Evolutionary conservation across 2,329 filamentous ascomycete genomes (phyloP).

Genomic region (Claviceps lovelessii): DNA sequence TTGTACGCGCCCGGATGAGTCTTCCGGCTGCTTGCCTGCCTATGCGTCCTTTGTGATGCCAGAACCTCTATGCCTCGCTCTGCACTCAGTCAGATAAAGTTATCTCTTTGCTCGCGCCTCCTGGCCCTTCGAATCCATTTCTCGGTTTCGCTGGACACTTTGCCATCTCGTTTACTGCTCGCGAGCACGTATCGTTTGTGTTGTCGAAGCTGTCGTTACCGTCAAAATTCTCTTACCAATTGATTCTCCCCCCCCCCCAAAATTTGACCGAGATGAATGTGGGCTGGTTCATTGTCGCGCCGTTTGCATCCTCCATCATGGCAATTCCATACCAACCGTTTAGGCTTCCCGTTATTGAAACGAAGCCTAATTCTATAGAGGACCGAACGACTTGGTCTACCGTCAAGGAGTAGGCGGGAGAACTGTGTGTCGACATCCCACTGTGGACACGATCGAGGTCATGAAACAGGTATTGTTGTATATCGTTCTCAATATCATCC

Average conservation of each 20-base stretch:
- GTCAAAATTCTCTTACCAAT: not conserved
- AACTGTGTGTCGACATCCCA: no score
- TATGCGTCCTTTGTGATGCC: not conserved
- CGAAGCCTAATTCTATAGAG: not conserved
- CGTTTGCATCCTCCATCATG: conserved; percentile 9
- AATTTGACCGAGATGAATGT: conserved; percentile 10
- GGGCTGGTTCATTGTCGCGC: conserved; percentile 8
- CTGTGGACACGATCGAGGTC: no score
- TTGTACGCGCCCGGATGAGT: not conserved
- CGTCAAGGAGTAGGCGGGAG: no score
- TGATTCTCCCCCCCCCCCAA: no score
- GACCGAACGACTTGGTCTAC: not conserved
- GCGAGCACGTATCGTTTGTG: not conserved
- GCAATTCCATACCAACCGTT: conserved; percentile 11
- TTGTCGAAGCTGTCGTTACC: not conserved
- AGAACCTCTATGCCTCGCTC: not conserved
- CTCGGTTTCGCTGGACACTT: not conserved
- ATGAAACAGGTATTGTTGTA: not conserved
- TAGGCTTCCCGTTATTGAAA: not conserved
- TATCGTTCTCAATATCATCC: no score
- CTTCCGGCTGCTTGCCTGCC: not conserved
- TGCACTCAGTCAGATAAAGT: not conserved
- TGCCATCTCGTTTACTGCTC: not conserved
- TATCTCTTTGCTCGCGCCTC: not conserved
- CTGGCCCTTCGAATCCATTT: not conserved